Conservation (phyloP, 176 grass and related monocot species). For the Olyra latifolia region DNA sequence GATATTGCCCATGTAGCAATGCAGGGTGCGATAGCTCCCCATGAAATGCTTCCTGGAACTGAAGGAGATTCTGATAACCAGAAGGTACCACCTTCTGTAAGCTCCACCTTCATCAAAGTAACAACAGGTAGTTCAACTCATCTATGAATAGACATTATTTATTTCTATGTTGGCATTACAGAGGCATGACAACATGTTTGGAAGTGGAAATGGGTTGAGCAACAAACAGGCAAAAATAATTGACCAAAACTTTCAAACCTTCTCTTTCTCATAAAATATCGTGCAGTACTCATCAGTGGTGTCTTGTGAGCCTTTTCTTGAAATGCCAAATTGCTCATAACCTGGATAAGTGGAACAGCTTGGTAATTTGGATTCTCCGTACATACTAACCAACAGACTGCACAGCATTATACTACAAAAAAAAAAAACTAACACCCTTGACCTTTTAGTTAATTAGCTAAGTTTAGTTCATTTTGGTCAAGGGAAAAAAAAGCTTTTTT, state of each 20-base stretch:
- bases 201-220: background rate
- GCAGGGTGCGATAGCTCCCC: slow-evolving; percentile 80
- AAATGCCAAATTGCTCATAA: slow-evolving; percentile 98
- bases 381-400: background rate
- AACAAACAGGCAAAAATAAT: background rate
- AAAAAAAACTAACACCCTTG: background rate
- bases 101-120: slow-evolving; percentile 79
- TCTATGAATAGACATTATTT: slow-evolving; percentile 29
- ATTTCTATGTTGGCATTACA: slow-evolving; percentile 13
- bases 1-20: slow-evolving; percentile 99
- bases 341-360: slow-evolving; percentile 43
- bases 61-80: slow-evolving; percentile 98
- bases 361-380: slow-evolving; percentile 15
- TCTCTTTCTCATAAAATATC: slow-evolving; percentile 98
- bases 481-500: background rate
- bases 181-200: slow-evolving; percentile 13
- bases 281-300: slow-evolving; percentile 91
- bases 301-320: slow-evolving; percentile 96
- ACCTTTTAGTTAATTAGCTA: background rate
- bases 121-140: slow-evolving; percentile 30
- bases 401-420: background rate
- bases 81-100: slow-evolving; percentile 98
- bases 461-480: slow-evolving; percentile 8
- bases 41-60: slow-evolving; percentile 91
- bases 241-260: slow-evolving; percentile 47